Evolutionary conservation across 768 basidiomycete species (phyloP).

Genomic region (Hydnum rufescens): DNA sequence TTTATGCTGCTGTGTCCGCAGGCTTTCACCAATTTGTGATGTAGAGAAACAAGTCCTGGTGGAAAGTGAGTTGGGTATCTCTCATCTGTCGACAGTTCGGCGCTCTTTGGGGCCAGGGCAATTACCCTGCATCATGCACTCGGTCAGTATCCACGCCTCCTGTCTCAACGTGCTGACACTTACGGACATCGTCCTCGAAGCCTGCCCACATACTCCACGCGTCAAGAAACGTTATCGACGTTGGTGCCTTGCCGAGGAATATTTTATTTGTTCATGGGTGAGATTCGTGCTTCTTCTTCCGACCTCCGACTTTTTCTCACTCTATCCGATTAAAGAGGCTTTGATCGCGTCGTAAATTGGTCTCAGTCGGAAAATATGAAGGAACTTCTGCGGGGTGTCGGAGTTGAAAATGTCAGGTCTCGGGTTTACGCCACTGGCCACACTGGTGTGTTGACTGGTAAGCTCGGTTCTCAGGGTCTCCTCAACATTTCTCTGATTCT

Average conservation of each 20-base stretch:
- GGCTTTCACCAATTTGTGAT: slow-evolving; percentile 11
- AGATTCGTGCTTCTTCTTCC: neutral
- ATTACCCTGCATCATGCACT: slow-evolving; percentile 11
- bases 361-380: slow-evolving; percentile 13
- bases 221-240: slow-evolving; percentile 11
- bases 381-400: slow-evolving; percentile 12
- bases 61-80: slow-evolving; percentile 9
- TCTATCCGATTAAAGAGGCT: too few species aligned
- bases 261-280: slow-evolving; percentile 13
- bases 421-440: slow-evolving; percentile 11
- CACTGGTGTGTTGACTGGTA: slow-evolving; percentile 9
- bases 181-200: slow-evolving; percentile 1
- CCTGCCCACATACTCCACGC: slow-evolving; percentile 13
- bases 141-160: neutral
- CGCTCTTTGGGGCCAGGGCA: slow-evolving; percentile 11
- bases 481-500: neutral
- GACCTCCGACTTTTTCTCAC: neutral
- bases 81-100: slow-evolving; percentile 11
- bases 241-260: slow-evolving; percentile 10
- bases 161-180: neutral
- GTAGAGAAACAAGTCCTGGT: slow-evolving; percentile 11
- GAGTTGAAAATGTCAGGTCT: slow-evolving; percentile 6
- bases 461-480: neutral
- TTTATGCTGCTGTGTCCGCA: neutral
- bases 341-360: slow-evolving; percentile 10